Base-by-base conservation (phyloP, 2,329 filamentous ascomycete genomes). In the Trichoderma asperellum region DNA sequence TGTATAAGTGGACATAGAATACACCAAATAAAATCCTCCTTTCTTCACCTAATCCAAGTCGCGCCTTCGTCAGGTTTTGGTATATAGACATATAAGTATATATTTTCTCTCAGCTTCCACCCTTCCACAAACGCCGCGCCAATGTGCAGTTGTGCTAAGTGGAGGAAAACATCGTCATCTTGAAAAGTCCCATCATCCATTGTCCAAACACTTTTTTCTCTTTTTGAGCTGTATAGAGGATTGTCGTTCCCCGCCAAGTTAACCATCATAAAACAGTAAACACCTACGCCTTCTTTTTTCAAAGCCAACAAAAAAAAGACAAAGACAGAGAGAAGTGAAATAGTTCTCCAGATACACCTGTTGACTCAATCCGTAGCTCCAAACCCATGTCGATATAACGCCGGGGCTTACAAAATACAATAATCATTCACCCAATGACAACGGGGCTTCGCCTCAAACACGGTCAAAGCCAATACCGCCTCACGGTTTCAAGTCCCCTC, bases 101-200 rank as follows among this genome's bases (percentile, higher is more conserved):
- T 55, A 43, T 32, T 60, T 43, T 58, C 55, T 65, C 65, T 53
- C 65, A 5, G 40, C 60, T 27, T 65, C 68, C 68, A 53, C 61
- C 55, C 43, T 65, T 55, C 68, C 61, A 58, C 61, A 55, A 69
- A 69, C 68, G 68, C 68, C 67, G 53, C 59, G 67, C 67, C 60
- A 58, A 63, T 64, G 67, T 63, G 67, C 52, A 68, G 40, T 69
- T 69, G 59, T 58, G 59, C 67, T 40, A 58, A 62, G 52, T 40
- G 37, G 43, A 58, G 37, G 60, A 32, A 63, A 63, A 52, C 52
- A 58, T 52, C 24, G 52, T 58, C 27, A 52, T 10, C 63, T 40
- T 66, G 27, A 16, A 49, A 34, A 49, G 24, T 58, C 63, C 62
- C 40, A 14, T 58, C 53, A 8, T 35, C 53, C 63, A 52, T 49